Evolutionary conservation across 2,329 filamentous ascomycete species (phyloP).

Genomic region (Diaporthe sp.): DNA sequence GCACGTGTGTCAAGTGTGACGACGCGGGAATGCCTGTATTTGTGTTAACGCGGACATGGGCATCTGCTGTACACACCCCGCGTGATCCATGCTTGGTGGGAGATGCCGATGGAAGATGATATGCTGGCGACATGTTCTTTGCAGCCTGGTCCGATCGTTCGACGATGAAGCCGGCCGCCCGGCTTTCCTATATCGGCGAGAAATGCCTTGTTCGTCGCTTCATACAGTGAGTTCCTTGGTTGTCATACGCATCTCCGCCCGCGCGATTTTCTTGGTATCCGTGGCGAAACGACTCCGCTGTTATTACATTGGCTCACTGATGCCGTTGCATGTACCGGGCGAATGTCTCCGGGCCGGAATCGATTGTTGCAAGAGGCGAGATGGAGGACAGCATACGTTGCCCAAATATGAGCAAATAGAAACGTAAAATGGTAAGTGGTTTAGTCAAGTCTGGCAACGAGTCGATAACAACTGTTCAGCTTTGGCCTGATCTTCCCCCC

Average conservation of each 20-base stretch:
- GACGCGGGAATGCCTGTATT: slow-evolving; percentile 14
- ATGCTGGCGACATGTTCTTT: slow-evolving; percentile 30
- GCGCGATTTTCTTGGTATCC: not conserved
- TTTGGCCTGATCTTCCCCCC: not conserved
- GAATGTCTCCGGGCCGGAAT: not conserved
- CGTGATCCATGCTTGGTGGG: slow-evolving; percentile 16
- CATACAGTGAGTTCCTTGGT: not conserved
- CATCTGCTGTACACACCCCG: slow-evolving; percentile 2
- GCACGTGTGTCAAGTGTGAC: slow-evolving; percentile 31
- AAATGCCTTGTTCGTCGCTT: slow-evolving; percentile 9
- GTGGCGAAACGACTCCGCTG: slow-evolving; percentile 6
- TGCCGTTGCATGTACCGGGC: slow-evolving; percentile 9
- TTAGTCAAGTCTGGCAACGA: slow-evolving; percentile 12
- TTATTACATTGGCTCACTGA: not conserved
- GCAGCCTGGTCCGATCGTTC: slow-evolving; percentile 8
- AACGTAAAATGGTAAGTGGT: slow-evolving; percentile 33
- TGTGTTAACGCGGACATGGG: slow-evolving; percentile 2
- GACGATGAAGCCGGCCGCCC: not conserved
- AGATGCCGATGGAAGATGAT: not conserved
- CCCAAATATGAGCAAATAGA: slow-evolving; percentile 38
- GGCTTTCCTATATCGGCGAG: slow-evolving; percentile 13
- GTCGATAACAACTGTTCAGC: not conserved
- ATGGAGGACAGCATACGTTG: not conserved
- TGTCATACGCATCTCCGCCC: not conserved
- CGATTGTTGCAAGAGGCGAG: not conserved